Conservation (phyloP, 2,329 filamentous ascomycete genomes). For the Fusarium goolgardi region DNA sequence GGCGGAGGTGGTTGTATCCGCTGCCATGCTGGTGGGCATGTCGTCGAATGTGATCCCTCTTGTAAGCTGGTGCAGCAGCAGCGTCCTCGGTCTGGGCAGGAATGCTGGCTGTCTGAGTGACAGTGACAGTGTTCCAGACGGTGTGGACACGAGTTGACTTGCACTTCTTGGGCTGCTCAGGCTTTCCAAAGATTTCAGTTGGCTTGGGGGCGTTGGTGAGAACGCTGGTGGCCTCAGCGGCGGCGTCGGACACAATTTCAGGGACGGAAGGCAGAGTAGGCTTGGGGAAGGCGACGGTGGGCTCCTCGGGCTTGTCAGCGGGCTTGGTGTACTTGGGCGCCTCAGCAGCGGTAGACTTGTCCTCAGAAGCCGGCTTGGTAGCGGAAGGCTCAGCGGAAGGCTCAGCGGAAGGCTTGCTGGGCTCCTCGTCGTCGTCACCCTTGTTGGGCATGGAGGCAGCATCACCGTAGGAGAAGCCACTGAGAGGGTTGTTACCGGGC, state of each 20-base stretch:
- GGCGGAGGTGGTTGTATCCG: slow-evolving; percentile 35
- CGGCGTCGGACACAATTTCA: slow-evolving; percentile 33
- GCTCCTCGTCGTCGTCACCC: slow-evolving; percentile 18
- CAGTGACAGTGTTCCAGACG: slow-evolving; percentile 60
- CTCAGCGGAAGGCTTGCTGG: slow-evolving; percentile 21
- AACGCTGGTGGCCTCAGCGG: slow-evolving; percentile 24
- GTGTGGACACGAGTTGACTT: slow-evolving; percentile 50
- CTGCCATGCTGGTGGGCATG: slow-evolving; percentile 53
- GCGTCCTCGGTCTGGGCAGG: slow-evolving; percentile 30
- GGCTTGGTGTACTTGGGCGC: slow-evolving; percentile 25
- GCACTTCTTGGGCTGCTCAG: slow-evolving; percentile 43
- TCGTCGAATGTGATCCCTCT: slow-evolving; percentile 48
- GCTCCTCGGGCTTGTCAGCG: slow-evolving; percentile 18
- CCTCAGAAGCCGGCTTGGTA: slow-evolving; percentile 21
- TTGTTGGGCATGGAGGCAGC: slow-evolving; percentile 10
- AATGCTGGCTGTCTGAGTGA: slow-evolving; percentile 51
- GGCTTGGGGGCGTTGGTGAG: slow-evolving; percentile 31
- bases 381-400: slow-evolving; percentile 22
- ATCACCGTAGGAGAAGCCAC: slow-evolving; percentile 61
- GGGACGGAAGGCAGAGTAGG: slow-evolving; percentile 23
- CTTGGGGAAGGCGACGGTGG: slow-evolving; percentile 10
- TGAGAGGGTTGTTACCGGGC: slow-evolving; percentile 67
- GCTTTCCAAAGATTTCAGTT: slow-evolving; percentile 29
- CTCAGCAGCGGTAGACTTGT: slow-evolving; percentile 24
- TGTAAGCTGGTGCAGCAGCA: slow-evolving; percentile 31